Conservation (phyloP, 345 rosid species). For the Excoecaria cochinchinensis region DNA sequence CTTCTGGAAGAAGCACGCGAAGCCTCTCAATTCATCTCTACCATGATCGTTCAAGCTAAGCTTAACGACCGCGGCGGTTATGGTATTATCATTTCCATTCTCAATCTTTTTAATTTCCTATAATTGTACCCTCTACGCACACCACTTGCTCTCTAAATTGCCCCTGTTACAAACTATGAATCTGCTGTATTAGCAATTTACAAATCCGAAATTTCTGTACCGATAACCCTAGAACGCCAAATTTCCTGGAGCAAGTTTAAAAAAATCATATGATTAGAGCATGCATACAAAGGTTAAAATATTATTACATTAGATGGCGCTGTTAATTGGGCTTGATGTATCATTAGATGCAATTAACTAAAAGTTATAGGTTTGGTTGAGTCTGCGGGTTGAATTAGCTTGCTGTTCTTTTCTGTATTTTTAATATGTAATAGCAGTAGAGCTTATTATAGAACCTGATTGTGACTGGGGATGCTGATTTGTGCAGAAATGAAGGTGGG, state of each 20-base stretch:
- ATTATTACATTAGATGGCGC: background rate
- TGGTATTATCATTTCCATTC: slow-evolving; percentile 37
- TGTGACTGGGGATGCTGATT: background rate
- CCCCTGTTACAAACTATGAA: background rate
- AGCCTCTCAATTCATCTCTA: slow-evolving; percentile 71
- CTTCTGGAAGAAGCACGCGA: slow-evolving; percentile 88
- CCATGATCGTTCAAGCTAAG: slow-evolving; percentile 92
- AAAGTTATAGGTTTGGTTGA: too few relatives aligned
- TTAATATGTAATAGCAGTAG: too few relatives aligned
- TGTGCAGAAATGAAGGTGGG: slow-evolving; percentile 73
- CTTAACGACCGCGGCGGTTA: slow-evolving; percentile 83
- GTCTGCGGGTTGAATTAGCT: too few relatives aligned
- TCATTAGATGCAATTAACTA: background rate
- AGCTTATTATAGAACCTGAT: background rate
- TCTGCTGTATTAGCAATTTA: background rate
- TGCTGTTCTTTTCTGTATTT: too few relatives aligned
- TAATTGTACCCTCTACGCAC: background rate
- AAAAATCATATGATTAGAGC: background rate
- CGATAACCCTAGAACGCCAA: too few relatives aligned
- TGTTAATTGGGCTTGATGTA: background rate
- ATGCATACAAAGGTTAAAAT: background rate
- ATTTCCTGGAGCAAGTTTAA: background rate
- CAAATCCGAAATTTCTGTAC: too few relatives aligned
- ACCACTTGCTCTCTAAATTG: slow-evolving; percentile 17
- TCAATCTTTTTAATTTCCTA: background rate